Evolutionary conservation across 352 stramenopile species (phyloP).

Genomic region (Phytophthora idaei): DNA sequence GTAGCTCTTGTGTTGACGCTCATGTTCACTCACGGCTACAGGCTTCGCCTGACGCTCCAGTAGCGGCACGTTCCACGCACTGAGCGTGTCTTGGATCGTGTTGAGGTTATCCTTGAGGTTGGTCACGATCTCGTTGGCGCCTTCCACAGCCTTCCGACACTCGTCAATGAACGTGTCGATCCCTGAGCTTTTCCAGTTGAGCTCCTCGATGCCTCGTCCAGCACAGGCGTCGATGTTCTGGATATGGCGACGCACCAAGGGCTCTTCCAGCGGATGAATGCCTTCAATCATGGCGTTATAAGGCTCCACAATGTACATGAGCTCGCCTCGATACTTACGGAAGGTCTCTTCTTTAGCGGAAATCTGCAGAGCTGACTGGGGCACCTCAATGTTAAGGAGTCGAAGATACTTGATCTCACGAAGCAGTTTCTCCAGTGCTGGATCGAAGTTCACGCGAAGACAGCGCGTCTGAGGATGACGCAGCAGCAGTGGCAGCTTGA

Average conservation of each 20-base stretch:
- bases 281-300: constrained; percentile 98
- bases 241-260: constrained; percentile 94
- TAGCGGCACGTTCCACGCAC: constrained; percentile 92
- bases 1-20: constrained; percentile 94
- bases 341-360: constrained; percentile 96
- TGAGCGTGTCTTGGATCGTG: constrained; percentile 93
- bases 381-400: constrained; percentile 94
- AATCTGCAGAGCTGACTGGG: constrained; percentile 94
- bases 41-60: constrained; percentile 96
- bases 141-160: constrained; percentile 81
- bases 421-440: constrained; percentile 95
- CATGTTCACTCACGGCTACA: constrained; percentile 96
- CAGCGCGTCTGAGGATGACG: constrained; percentile 90
- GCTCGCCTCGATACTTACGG: constrained; percentile 95
- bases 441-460: constrained; percentile 98
- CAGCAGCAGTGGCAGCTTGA: constrained; percentile 94
- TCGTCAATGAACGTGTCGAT: constrained; percentile 96
- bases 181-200: constrained; percentile 96
- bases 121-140: constrained; percentile 94
- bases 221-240: constrained; percentile 96
- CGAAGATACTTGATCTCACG: constrained; percentile 99
- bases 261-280: constrained; percentile 96
- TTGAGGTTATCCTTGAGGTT: constrained; percentile 97
- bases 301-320: constrained; percentile 98
- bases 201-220: constrained; percentile 91